Evolutionary conservation across 192 early-diverging fungal species (phyloP), one percentile per base, ranked within the genome.

Genomic region (Mortierella hygrophila): DNA sequence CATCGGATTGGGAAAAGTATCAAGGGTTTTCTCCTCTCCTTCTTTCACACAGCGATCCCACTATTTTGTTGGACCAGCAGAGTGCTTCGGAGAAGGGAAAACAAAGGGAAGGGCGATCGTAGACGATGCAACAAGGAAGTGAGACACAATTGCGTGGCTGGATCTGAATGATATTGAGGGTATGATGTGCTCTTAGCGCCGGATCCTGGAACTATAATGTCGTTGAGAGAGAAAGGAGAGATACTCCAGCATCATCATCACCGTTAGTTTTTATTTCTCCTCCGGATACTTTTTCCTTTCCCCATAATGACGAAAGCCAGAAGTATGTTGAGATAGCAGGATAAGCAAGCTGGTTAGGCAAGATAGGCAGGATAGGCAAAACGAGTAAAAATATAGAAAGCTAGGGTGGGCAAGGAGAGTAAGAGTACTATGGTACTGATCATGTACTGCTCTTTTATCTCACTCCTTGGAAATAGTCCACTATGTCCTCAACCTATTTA

Each of bases 141-240:
- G 60, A 65, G 60, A 65, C 60, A 65, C 26, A 11, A 65, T 65
- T 65, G 13, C 13, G 11, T 65, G 4, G 60, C 60, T 65, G 60
- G 60, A 65, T 32, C 60, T 32, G 60, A 65, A 65, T 65, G 21
- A 8, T 60, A 60, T 15, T 65, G 13, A 26, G 29, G 26, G 60
- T 29, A 65, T 65, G 60, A 32, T 65, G 60, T 65, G 60, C 60
- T 65, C 60, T 65, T 65, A 65, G 60, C 60, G 60, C 60, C 60
- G 60, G 60, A 65, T 65, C 60, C 60, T 65, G 60, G 60, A 65
- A 65, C 49, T 52, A 52, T 52, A 65, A 65, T 60, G 23, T 57
- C 55, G 21, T 13, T 4, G 26, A 65, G 29, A 65, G 8, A 10
- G 60, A n/a, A 23, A 26, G 23, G 52, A 54, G 55, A 57, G 55